Conservation (phyloP, 148 eudicot species). For the Chenopodium quinoa region DNA sequence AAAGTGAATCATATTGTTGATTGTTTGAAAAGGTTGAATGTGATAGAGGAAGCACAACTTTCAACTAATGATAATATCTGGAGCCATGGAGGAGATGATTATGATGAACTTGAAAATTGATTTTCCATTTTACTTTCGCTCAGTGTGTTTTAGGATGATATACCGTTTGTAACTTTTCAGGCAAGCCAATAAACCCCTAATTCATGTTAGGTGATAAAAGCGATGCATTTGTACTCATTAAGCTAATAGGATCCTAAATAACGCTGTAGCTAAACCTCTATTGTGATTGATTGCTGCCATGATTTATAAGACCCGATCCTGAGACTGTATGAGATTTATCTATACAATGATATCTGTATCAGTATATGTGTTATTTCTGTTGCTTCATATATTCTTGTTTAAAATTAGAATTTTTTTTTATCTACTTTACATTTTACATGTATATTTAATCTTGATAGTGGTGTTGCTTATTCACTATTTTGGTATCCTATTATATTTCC, state of each 20-base stretch:
- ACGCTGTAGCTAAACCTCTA: neutral
- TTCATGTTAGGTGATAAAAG: neutral
- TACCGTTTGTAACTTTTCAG: neutral
- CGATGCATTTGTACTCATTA: neutral
- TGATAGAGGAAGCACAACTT: neutral
- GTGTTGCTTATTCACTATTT: neutral
- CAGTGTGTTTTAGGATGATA: neutral
- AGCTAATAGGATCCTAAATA: neutral
- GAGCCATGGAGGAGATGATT: neutral
- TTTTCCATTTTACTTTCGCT: neutral
- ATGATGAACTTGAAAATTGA: neutral
- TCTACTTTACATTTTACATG: neutral
- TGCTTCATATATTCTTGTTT: neutral
- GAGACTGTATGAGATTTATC: neutral
- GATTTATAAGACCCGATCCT: neutral
- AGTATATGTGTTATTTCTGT: neutral
- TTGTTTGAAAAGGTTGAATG: neutral
- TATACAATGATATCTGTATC: neutral
- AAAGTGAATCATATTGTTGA: neutral
- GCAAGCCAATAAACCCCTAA: neutral
- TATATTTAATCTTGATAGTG: neutral
- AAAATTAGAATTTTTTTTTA: too few species aligned
- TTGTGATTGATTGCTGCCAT: neutral
- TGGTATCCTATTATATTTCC: conserved; percentile 16
- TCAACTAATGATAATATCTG: neutral